These are phyloP conservation scores for Fusarium verticillioides DNA, from an alignment of 2,329 filamentous ascomycete genomes.

Conservation along the genomic window DNA sequence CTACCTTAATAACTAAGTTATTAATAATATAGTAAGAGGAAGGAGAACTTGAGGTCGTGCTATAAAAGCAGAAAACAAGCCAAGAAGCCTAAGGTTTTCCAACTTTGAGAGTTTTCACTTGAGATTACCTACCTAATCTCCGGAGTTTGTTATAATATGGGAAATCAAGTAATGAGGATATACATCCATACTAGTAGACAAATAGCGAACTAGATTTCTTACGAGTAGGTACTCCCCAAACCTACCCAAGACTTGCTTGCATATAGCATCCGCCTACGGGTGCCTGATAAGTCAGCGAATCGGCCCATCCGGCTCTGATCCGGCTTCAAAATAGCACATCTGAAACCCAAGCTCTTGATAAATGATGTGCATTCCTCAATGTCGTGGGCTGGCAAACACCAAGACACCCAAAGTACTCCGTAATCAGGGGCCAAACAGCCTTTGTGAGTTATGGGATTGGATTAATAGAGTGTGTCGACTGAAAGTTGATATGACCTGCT, in stretches of 20 bases:
- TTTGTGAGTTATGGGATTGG: not conserved
- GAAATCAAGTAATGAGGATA: not conserved
- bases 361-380: conserved; percentile 13
- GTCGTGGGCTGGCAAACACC: not conserved
- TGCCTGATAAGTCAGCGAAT: conserved; percentile 13
- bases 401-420: not conserved
- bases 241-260: not conserved
- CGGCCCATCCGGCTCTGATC: conserved; percentile 16
- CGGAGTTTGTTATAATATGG: not conserved
- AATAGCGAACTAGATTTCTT: not conserved
- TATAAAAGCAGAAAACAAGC: not conserved
- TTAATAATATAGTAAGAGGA: not conserved
- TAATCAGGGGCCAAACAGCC: not conserved
- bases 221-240: not conserved
- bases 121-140: not conserved
- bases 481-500: not conserved
- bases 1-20: not conserved
- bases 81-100: not conserved
- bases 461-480: not conserved
- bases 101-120: not conserved
- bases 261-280: not conserved
- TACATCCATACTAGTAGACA: not conserved
- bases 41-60: not conserved
- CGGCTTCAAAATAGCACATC: conserved; percentile 23
- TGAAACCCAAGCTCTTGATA: conserved; percentile 23